phyloP scores from a whole-genome alignment of 2,329 filamentous ascomycete genomes.

The Ciborinia camelliae region DNA sequence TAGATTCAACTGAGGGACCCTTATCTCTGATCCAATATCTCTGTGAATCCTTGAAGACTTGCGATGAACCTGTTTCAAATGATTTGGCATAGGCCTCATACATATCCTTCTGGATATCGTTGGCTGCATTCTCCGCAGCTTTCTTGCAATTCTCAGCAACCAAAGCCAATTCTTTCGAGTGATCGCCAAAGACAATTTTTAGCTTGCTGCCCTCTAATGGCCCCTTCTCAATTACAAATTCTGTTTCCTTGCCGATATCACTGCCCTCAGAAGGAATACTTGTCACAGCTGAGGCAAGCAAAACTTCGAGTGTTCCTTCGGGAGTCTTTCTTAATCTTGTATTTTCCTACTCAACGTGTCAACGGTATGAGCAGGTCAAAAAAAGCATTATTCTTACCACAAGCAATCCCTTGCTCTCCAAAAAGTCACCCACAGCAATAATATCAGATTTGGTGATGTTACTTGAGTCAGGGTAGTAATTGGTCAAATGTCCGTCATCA shows the following conservation, averaged over 20 bases:
- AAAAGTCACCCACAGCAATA: constrained; percentile 65
- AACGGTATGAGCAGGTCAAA: background rate
- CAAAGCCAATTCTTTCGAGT: constrained; percentile 66
- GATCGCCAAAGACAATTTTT: constrained; percentile 71
- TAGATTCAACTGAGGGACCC: constrained; percentile 73
- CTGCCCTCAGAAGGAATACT: constrained; percentile 59
- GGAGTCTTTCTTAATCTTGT: constrained; percentile 67
- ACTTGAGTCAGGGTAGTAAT: constrained; percentile 76
- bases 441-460: constrained; percentile 74
- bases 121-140: constrained; percentile 66
- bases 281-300: constrained; percentile 67
- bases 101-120: constrained; percentile 72
- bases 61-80: constrained; percentile 69
- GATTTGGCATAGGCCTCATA: constrained; percentile 70
- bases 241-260: constrained; percentile 64
- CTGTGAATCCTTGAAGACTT: constrained; percentile 77
- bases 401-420: constrained; percentile 67
- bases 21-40: constrained; percentile 81
- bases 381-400: constrained; percentile 39
- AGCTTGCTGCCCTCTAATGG: constrained; percentile 63
- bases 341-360: constrained; percentile 54
- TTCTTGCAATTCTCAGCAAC: constrained; percentile 65
- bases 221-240: constrained; percentile 58
- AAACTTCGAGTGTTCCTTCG: constrained; percentile 64
- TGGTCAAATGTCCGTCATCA: constrained; percentile 72